Evolutionary conservation across 768 basidiomycete genomes (phyloP), one percentile per base, ranked within the genome.

Genomic region (Kwoniella europaea): DNA sequence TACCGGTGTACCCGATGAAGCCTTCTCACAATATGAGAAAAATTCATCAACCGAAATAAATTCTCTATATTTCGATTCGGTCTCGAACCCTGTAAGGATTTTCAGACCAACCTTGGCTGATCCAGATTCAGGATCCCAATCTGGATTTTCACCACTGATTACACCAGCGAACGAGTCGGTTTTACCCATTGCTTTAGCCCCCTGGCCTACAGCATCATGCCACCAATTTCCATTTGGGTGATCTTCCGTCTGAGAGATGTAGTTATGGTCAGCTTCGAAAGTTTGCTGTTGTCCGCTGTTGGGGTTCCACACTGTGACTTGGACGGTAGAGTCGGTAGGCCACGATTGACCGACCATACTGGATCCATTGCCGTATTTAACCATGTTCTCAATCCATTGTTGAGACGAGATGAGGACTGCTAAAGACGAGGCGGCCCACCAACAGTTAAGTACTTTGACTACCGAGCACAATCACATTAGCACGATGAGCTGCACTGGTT

Each of bases 361-460:
- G 3, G 68, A 64, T 10, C 74, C 74, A 60, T 78, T 65, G 18
- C 66, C 15, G 59, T 69, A 71, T 53, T 46, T 52, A 54, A 76
- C 69, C 41, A 78, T 65, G 29, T 74, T 46, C 27, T 64, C 59
- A 16, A 75, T 65, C 78, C 74, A 75, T 16, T 76, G 52, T 27
- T 56, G 67, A 18, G 69, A 71, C 22, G 74, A 63, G 16, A 69
- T 64, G n/a, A 74, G 58, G 24, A 77, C 68, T 1, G 79, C 74
- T 10, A 77, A 35, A 0, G 73, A 61, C 13, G 74, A 68, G 13
- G 79, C 79, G 13, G 63, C 67, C 55, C 70, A 58, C 75, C 76
- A 80, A 58, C 79, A 80, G 43, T 80, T 66, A 24, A 68, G 64
- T 3, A 76, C 67, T 22, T 60, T 61, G 10, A 64, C 79, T 80